Evolutionary conservation across 805 yeast genomes (phyloP), one percentile per base, ranked within the genome.

Genomic region (Wickerhamomyces alni): DNA sequence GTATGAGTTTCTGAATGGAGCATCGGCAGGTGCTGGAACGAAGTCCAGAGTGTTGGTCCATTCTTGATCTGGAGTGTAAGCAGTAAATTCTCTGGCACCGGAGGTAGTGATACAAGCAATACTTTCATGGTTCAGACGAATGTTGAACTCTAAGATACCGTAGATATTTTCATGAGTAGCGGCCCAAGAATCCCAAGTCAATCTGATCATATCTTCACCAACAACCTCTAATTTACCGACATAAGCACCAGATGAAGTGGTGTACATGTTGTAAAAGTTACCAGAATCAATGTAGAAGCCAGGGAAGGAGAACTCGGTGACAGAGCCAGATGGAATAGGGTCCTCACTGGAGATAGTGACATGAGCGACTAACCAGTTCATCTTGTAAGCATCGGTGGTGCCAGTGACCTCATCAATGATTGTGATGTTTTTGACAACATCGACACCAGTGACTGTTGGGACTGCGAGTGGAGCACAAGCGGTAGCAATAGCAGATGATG

Each of bases 401-500:
- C 17, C 11, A 17, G 45, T 19, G n/a, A 33, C 19, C 13, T 36
- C 33, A 17, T 32, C 35, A 19, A 39, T 30, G 26, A 42, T 30
- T 7, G 24, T 21, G 9, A 21, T 21, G 9, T 21, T 9, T 9
- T 21, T 21, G 28, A 21, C n/a, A 33, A 24, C n/a, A 2, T 33
- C 24, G 9, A 21, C 6, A 21, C 24, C 24, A 21, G 9, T 21
- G 9, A 21, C 24, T 7, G 24, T 21, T 21, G 24, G 24, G 24
- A 21, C 24, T 6, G 24, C 24, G 9, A 21, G 9, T 7, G 24
- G 9, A 7, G 24, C 24, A 21, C 24, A 8, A 13, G 40, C 31
- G 11, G 37, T 46, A 69, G 82, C 54, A 71, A 76, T 59, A 21
- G 24, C 24, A 69, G 39, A 39, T 5, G 30, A 28, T 6, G 17